A percentile compares a stretch with the other conserved stretches of the same genome.
Evolutionary conservation across 805 yeast genomes (phyloP).

Genomic region (Suhomyces emberorum): DNA sequence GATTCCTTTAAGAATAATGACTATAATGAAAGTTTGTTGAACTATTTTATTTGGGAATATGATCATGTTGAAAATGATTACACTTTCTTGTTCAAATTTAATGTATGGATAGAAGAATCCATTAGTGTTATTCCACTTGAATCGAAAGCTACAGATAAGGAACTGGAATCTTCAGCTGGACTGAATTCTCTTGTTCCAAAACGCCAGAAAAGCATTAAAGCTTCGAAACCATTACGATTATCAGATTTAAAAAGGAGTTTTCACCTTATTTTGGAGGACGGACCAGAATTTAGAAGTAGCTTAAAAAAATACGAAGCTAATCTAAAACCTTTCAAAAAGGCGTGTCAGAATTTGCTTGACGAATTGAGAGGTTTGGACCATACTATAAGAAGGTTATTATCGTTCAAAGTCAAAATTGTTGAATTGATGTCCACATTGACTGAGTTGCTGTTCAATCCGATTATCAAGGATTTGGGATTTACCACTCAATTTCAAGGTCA

Average conservation of each 20-base stretch:
- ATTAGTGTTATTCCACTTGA: neutral
- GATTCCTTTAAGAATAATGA: conserved; percentile 18
- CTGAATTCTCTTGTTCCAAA: neutral
- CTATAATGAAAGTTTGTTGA: conserved; percentile 17
- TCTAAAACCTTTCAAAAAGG: conserved; percentile 26
- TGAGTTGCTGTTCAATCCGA: conserved; percentile 22
- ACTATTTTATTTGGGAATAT: conserved; percentile 26
- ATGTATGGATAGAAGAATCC: conserved; percentile 23
- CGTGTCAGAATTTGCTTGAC: conserved; percentile 24
- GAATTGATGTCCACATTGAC: conserved; percentile 22
- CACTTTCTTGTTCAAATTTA: conserved; percentile 20
- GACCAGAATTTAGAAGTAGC: conserved; percentile 39
- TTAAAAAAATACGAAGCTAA: conserved; percentile 29
- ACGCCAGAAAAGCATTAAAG: too few species aligned
- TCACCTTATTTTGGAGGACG: conserved; percentile 38
- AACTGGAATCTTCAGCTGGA: conserved; percentile 20
- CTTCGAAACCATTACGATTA: conserved; percentile 7
- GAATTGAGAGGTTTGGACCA: conserved; percentile 31
- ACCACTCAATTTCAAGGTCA: conserved; percentile 22
- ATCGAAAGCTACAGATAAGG: neutral
- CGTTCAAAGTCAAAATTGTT: conserved; percentile 18
- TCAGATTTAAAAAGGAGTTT: conserved; percentile 28
- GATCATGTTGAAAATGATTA: conserved; percentile 13
- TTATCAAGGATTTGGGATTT: conserved; percentile 21
- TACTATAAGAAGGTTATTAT: conserved; percentile 17